Conservation (phyloP, 2,329 filamentous ascomycete genomes). For the Penicillium brevicompactum region DNA sequence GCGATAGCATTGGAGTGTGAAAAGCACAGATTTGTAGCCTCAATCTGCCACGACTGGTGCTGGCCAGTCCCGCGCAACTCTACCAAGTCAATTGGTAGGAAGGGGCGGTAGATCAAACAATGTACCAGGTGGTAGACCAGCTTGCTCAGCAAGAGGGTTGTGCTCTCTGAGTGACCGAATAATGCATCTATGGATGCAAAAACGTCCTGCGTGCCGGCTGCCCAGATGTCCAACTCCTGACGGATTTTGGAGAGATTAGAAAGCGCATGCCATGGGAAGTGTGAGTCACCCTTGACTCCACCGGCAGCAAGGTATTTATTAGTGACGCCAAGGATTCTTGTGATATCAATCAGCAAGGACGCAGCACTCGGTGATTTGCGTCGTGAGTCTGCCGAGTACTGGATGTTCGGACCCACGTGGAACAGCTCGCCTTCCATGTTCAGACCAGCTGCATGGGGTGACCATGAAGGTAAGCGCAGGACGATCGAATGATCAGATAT, state of each 20-base stretch:
- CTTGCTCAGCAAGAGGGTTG: constrained; percentile 78
- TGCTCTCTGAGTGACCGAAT: constrained; percentile 77
- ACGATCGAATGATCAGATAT: constrained; percentile 76
- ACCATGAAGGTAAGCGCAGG: constrained; percentile 75
- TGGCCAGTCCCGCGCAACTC: constrained; percentile 79
- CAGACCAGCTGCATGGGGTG: constrained; percentile 61
- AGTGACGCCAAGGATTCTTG: constrained; percentile 77
- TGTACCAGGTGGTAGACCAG: constrained; percentile 85
- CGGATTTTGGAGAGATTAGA: constrained; percentile 85
- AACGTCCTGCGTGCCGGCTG: constrained; percentile 75
- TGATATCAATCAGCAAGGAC: constrained; percentile 82
- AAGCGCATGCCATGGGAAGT: constrained; percentile 87
- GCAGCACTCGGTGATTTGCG: constrained; percentile 74
- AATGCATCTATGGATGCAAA: constrained; percentile 75
- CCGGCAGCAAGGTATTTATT: constrained; percentile 83
- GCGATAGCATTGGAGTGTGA: constrained; percentile 85
- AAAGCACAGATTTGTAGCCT: constrained; percentile 84
- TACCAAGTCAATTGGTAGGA: constrained; percentile 79
- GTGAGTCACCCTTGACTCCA: constrained; percentile 84
- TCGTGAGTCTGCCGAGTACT: constrained; percentile 68
- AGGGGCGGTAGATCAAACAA: constrained; percentile 83
- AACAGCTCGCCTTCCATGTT: constrained; percentile 79
- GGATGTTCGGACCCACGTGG: constrained; percentile 74
- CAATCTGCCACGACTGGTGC: constrained; percentile 90
- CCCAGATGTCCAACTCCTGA: constrained; percentile 83